Evolutionary conservation across 2,329 filamentous ascomycete species (phyloP), one percentile per base, ranked within the genome.

Genomic region (Domatiomyces globalis): DNA sequence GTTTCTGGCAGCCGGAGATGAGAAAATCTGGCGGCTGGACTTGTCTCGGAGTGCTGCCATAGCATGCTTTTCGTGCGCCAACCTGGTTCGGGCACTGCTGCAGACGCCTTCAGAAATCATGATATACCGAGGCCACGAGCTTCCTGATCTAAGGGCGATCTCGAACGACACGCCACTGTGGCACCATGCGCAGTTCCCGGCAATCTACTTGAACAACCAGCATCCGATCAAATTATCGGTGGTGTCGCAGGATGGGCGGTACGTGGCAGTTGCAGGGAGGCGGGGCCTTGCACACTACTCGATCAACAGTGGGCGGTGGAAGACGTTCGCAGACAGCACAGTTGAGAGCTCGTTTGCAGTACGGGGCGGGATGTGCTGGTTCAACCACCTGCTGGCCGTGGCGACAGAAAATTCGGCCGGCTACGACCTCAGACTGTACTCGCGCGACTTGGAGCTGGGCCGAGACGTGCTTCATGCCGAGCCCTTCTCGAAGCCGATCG

Each of bases 281-380:
- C 80, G 89, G 60, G 92, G 92, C 0, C 74, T 98, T 49, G 90
- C 90, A 8, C 92, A 98, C 66, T 98, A 98, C 68, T 96, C 92
- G 62, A 80, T 95, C 55, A 85, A 85, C 59, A 96, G 90, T 63
- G 87, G 90, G 25, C 79, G 92, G 53, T 98, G 92, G 92, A 95
- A 94, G 65, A 94, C 85, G 0, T 98, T 98, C 65, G 77, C 84
- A 47, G 87, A 89, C 61, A 77, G 82, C 22, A 79, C 77, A 27
- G 78, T 83, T 63, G 92, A 96, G 67, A 88, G 89, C 61, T 87
- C 89, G 56, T 98, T 98, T 64, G 81, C 87, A 20, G 87, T 98
- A 12, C 77, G 89, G 56, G 92, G 92, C 47, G 92, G 92, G 5
- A 95, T 98, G 89, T 96, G 90, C 65, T 98, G 92, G 92, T 89